These are phyloP conservation scores for Backusella psychrophila DNA, from an alignment of 192 early-diverging fungal genomes.

Conservation along the genomic window DNA sequence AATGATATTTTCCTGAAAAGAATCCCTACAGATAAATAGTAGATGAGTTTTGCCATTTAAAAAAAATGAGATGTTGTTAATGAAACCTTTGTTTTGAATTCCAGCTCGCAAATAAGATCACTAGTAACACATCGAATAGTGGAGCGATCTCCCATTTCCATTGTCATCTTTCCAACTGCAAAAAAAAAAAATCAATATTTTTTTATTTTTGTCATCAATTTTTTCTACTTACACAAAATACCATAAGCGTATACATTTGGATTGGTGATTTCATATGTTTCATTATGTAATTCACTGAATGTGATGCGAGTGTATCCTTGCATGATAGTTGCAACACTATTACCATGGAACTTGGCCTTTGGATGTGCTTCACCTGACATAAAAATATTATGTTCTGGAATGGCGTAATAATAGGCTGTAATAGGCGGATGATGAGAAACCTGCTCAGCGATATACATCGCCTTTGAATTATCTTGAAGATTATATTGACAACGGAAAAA, in stretches of 20 bases:
- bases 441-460: slow-evolving; percentile 83
- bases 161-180: slow-evolving; percentile 79
- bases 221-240: slow-evolving; percentile 49
- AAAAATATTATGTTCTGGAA: slow-evolving; percentile 72
- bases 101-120: slow-evolving; percentile 75
- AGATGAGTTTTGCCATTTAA: not conserved
- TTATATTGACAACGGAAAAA: slow-evolving; percentile 78
- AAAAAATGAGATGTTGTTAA: not conserved
- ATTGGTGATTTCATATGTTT: slow-evolving; percentile 77
- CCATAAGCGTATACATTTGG: slow-evolving; percentile 92
- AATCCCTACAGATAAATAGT: slow-evolving; percentile 51
- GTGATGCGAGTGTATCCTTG: slow-evolving; percentile 60
- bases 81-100: slow-evolving; percentile 83
- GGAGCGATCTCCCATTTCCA: slow-evolving; percentile 83
- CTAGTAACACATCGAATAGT: slow-evolving; percentile 64
- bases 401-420: slow-evolving; percentile 76
- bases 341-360: slow-evolving; percentile 83
- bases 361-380: slow-evolving; percentile 80
- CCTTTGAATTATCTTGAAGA: slow-evolving; percentile 62
- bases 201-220: not conserved
- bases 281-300: slow-evolving; percentile 57
- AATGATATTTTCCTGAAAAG: slow-evolving; percentile 75
- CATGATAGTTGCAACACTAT: slow-evolving; percentile 88
- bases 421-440: slow-evolving; percentile 93
- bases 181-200: not conserved